Base-by-base conservation (phyloP, 345 rosid genomes). In the Bretschneidera sinensis region DNA sequence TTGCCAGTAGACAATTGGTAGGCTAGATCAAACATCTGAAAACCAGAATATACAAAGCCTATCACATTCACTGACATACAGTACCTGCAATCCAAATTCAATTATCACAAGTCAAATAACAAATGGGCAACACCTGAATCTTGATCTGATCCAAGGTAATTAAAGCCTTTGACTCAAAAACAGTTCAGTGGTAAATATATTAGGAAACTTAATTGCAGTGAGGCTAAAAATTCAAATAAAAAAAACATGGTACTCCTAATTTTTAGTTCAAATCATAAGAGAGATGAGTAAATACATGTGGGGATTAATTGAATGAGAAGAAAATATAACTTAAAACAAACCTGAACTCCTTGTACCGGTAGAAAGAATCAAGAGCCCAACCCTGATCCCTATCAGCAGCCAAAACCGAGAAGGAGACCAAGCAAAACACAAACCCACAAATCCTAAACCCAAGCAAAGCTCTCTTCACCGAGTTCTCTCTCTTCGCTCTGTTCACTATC, bases 351-450 rank as follows among this genome's bases (percentile, higher is more conserved):
- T 77, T 77, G 91, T 89, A 92, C 10, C 66, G 69, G 74, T 78
- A 65, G 81, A 89, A 89, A 64, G 98, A 89, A 72, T 92, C 98
- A 64, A 77, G 70, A 25, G 96, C 92, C 96, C 96, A 89, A 48
- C 96, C 98, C 64, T 86, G 82, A 69, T 87, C 74, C 78, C 64
- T 82, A 62, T 92, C 98, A 50, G 95, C 84, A 31, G 86, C 92
- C 85, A 92, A 68, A 23, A 92, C 71, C 1, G 95, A 85, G 60
- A 89, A 82, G 9, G 96, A 85, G 60, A 81, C 78, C 63, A 89
- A 85, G 58, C 91, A 82, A 19, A 81, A 85, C 22, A 81, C 60
- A 31, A 81, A 85, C 48, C 85, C 96, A 55, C 65, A 71, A 71
- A 76, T 66, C 76, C 98, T 82, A 59, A 76, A 82, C 33, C 75